phyloP scores from a whole-genome alignment of 306 rosid genomes.

The Cicer chorassanicum region DNA sequence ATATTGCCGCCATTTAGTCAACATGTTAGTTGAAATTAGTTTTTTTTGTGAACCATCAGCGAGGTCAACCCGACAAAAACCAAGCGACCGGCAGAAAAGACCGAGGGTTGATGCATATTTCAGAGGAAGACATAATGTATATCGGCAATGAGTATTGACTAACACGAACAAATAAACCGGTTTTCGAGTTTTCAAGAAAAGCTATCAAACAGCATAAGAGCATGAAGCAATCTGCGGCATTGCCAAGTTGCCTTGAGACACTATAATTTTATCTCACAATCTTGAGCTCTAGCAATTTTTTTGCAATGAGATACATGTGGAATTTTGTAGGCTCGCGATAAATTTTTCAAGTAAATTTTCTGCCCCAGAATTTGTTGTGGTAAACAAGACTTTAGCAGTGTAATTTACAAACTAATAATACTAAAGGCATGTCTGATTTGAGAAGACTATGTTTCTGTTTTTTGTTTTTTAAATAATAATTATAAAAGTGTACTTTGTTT shows the following conservation, averaged over 20 bases:
- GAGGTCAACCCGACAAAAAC: constrained; percentile 71
- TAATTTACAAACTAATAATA: constrained; percentile 3
- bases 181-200: background rate
- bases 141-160: constrained; percentile 43
- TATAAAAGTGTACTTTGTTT: background rate
- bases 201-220: background rate
- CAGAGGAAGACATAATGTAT: constrained; percentile 67
- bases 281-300: constrained; percentile 10
- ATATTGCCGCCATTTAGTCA: constrained; percentile 12
- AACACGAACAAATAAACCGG: constrained; percentile 2
- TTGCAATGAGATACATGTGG: constrained; percentile 7
- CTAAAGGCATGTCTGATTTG: background rate
- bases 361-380: constrained; percentile 10
- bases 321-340: constrained; percentile 33
- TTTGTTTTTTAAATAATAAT: background rate
- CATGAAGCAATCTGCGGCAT: background rate
- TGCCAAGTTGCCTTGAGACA: background rate
- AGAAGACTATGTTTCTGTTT: background rate
- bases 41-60: constrained; percentile 54
- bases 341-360: constrained; percentile 11
- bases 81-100: constrained; percentile 55
- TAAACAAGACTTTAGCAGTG: background rate
- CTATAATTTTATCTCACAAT: constrained; percentile 27
- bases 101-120: constrained; percentile 70
- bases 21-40: background rate